Base-by-base conservation (phyloP, 208 protist genomes). In the Blastocrithidia nonstop region DNA sequence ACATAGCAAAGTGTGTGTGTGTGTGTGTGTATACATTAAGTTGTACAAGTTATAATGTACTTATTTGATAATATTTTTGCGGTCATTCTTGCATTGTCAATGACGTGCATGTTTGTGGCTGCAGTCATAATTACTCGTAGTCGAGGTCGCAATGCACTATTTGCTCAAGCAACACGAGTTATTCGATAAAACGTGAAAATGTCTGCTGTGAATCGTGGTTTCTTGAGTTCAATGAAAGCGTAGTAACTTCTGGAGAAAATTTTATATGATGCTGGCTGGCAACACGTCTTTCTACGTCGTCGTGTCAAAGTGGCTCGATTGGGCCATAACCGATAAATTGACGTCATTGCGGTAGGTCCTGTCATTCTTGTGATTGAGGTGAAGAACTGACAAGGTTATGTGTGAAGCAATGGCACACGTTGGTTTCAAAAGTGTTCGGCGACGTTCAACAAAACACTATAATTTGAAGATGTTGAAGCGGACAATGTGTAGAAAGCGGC, bases 381-480 rank as follows among this genome's bases (percentile, higher is more conserved):
- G 39, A 93, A 93, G 54, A 60, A 93, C 50, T 93, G 83, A 79
- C 75, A 72, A n/a, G 83, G 83, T 23, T 60, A 67, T n/a, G 76
- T 93, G 35, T 93, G 83, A 79, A 71, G 71, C 42, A 84, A 88
- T 33, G 83, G 83, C 3, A 55, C 58, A 6, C 63, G 67, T 19
- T 93, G 83, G 83, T 93, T 72, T 54, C 83, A 93, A 50, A 54
- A 57, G 32, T 56, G 71, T n/a, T n/a, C n/a, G n/a, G n/a, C 32
- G 62, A 66, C 52, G 20, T 40, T 49, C 21, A 57, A 25, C 9
- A 56, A 67, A 20, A 72, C 75, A 0, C 38, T 89, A 15, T 70
- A 93, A 62, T 93, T 89, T 50, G 83, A 88, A 47, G 76, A 93
- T 40, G 66, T 93, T 31, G 55, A 73, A 39, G 65, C 78, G 40